Evolutionary conservation across 2,329 filamentous ascomycete genomes (phyloP), one percentile per base, ranked within the genome.

Genomic region (Fusarium guadeloupense): DNA sequence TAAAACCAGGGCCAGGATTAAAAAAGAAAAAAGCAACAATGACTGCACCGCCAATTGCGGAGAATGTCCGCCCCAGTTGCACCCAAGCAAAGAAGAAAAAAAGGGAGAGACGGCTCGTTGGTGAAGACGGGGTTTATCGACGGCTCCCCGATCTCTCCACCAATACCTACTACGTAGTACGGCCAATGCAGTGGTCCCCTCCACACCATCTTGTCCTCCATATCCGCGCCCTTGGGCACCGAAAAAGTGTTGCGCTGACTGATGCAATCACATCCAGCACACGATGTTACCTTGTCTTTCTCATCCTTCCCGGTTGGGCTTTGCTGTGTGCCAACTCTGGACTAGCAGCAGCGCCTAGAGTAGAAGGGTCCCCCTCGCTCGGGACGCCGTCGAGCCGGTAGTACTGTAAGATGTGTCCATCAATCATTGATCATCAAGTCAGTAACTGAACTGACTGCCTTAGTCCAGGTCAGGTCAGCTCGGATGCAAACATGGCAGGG

Each of bases 141-240:
- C 59, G 52, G 58, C 38, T 62, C 59, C 59, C 59, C 59, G 59
- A 62, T 58, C 41, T 59, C 52, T 41, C 59, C 58, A 62, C 52
- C 59, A 40, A 43, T 45, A 52, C 23, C 57, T 42, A 31, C n/a
- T n/a, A n/a, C n/a, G n/a, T n/a, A n/a, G n/a, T n/a, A n/a, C 31
- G 21, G 19, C 40, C 25, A 45, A 51, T 51, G 38, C 17, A 25
- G n/a, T n/a, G 9, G 23, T 21, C 28, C 23, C 40, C 17, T 38
- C 28, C 35, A 37, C 30, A 50, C 39, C 55, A 50, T 56, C 37
- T 44, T 59, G 43, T 40, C n/a, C 20, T 41, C 31, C 31, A 37
- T 28, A 62, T 40, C 57, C 58, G 51, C 26, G 28, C 35, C 45
- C 37, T 49, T 53, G 52, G 51, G 45, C 39, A 43, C 49, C 55